Evolutionary conservation across 164 flowering plant species (phyloP), one percentile per base, ranked within the genome.

Genomic region (Vitis vinifera): DNA sequence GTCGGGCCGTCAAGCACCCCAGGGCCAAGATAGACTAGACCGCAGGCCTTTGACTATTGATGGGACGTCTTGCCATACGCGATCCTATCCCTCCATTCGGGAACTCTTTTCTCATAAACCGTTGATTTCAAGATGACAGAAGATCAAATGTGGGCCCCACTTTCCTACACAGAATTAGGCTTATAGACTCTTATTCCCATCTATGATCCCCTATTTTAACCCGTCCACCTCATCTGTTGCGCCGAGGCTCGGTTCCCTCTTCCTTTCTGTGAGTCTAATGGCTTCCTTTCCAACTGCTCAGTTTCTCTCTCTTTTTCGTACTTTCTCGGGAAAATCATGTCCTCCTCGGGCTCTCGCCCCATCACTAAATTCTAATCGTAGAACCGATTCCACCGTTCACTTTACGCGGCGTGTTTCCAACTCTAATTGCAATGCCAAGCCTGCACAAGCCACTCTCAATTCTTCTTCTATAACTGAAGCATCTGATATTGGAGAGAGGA

Each of bases 201-300:
- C 48, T 60, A 14, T 8, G 27, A 14, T 60, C 8, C 19, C 16
- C 51, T 10, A 48, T 3, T 17, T 44, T 13, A 27, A n/a, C 49
- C 13, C 10, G 3, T 13, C 64, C 4, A 12, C 8, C 9, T 19
- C 67, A 4, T 23, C 27, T 23, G 27, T 1, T 23, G 27, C 27
- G 27, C 27, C 27, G 27, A 23, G 27, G 27, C 27, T 23, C 27
- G 27, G 27, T 23, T 56, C 37, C 47, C 53, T 67, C 52, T 47
- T 19, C 5, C 13, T 17, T 7, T 1, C 30, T 3, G 51, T 48
- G 49, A 37, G n/a, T 68, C 62, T 37, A 53, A 80, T 75, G 81
- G 81, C 73, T 47, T 67, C 37, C 44, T 58, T 74, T 48, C 59
- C 76, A 52, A 69, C 76, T 47, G 30, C 77, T 19, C 75, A 78